Base-by-base conservation (phyloP, 164 flowering plant species). In the Houttuynia cordata region DNA sequence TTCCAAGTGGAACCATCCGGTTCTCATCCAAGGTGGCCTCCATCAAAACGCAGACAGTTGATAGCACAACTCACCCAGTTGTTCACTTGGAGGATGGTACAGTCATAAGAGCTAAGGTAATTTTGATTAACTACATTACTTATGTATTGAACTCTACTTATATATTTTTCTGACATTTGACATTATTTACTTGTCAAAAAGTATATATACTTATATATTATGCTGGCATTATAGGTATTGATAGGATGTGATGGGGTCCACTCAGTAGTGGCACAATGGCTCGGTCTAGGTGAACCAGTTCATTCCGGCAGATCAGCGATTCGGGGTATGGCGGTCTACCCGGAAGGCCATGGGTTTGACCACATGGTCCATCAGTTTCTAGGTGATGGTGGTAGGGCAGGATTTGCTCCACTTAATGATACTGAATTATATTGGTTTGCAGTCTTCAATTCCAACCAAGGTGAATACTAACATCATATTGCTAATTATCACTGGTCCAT, bases 221-320 rank as follows among this genome's bases (percentile, higher is more conserved):
- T 17, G 9, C 21, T 23, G 37, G 37, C 37, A 30, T 21, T 5
- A 47, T 57, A 78, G 83, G 71, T 74, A 25, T 30, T 83, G 64
- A 74, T 81, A 12, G 88, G 89, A 25, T 81, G 84, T 41, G 86
- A 84, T 49, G 86, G 86, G 41, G 77, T 77, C 34, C 75, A 80
- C 77, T 84, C 89, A 1, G 57, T 60, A 22, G 80, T 84, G 61
- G 79, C 83, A 19, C 69, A 40, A 3, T 78, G 81, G 80, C 62
- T 84, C 25, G 83, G 81, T 8, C 74, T 84, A 0, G 1, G 23
- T 0, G 71, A 59, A 3, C 77, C 81, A 0, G 70, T 75, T 0
- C 24, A 70, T 47, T 71, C 80, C 0, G 84, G 86, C 17, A 67
- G 84, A 58, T 62, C 53, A 24, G 78, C 78, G 0, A 75, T 74